Conservation (phyloP, 2,329 filamentous ascomycete species). For the Apiospora koreana region DNA sequence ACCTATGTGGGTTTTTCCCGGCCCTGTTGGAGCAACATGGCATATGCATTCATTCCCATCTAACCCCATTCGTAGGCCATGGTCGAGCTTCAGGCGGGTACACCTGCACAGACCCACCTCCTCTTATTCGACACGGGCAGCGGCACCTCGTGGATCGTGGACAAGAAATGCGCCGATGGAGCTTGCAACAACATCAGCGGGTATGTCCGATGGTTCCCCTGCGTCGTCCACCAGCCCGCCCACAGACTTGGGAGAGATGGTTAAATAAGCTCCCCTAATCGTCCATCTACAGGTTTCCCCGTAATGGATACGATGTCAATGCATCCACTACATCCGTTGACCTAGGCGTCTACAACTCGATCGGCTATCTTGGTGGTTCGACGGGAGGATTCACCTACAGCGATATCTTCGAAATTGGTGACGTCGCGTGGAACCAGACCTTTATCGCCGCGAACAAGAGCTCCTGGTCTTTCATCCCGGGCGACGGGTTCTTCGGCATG, state of each 20-base stretch:
- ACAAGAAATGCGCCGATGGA: conserved; percentile 23
- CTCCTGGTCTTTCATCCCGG: conserved; percentile 30
- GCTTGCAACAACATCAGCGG: neutral
- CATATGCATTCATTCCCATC: too few species aligned
- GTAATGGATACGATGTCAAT: conserved; percentile 29
- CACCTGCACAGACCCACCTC: conserved; percentile 27
- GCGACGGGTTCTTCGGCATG: conserved; percentile 37
- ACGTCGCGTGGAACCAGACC: conserved; percentile 26
- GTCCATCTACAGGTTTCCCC: conserved; percentile 23
- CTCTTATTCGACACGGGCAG: conserved; percentile 39
- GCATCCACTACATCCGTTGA: conserved; percentile 27
- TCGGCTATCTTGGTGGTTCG: conserved; percentile 35
- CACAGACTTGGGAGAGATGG: too few species aligned
- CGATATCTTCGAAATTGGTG: conserved; percentile 27
- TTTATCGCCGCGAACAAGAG: conserved; percentile 34
- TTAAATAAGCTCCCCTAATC: neutral
- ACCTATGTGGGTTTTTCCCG: neutral
- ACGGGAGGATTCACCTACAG: conserved; percentile 25
- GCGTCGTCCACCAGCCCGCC: too few species aligned
- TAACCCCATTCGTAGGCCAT: neutral
- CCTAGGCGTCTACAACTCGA: conserved; percentile 24
- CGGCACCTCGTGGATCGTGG: conserved; percentile 35
- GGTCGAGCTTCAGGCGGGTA: conserved; percentile 27
- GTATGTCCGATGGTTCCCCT: neutral
- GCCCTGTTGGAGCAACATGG: neutral